Evolutionary conservation across 257 asterid genomes (phyloP), one percentile per base, ranked within the genome.

Genomic region (Solanum sejunctum): DNA sequence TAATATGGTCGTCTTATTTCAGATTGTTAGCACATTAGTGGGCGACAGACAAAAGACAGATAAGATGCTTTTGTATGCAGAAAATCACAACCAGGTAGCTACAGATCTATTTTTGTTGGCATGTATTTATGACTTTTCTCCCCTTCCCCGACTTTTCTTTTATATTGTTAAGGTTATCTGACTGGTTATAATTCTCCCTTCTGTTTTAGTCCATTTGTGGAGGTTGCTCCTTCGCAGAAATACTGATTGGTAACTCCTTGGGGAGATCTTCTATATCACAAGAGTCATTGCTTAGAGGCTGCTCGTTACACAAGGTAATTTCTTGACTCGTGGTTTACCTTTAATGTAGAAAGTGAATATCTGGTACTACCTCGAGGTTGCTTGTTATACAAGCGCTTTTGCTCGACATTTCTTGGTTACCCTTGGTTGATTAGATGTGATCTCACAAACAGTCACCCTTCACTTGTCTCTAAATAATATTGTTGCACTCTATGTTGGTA

Each of bases 51-150:
- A 71, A 90, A 89, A 16, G 84, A 91, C 92, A 23, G 89, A 92
- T 84, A 93, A 93, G 90, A 95, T 96, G 99, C 97, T 96, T 84
- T 84, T 92, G 84, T 96, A 92, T 91, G 95, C 98, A 64, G 99
- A 96, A 91, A 96, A 96, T 88, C 99, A 96, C 92, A 95, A 93
- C 86, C 98, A 96, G 98, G 99, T 96, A 64, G 51, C 55, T 84
- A 64, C 70, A 52, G 61, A 87, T 63, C 70, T 23, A 36, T 72
- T 51, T 7, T 23, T 60, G 49, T 82, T 36, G 41, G 41, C 84
- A 13, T 23, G 51, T 36, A 20, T 52, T 23, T 86, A 49, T 64
- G 58, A 66, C 63, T 52, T 58, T 61, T 70, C 26, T 2, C 54
- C 64, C 52, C 36, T 45, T 47, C 69, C 80, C 23, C 12, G 32